Conservation (phyloP, 2,329 filamentous ascomycete genomes). For the Madurella mycetomatis region DNA sequence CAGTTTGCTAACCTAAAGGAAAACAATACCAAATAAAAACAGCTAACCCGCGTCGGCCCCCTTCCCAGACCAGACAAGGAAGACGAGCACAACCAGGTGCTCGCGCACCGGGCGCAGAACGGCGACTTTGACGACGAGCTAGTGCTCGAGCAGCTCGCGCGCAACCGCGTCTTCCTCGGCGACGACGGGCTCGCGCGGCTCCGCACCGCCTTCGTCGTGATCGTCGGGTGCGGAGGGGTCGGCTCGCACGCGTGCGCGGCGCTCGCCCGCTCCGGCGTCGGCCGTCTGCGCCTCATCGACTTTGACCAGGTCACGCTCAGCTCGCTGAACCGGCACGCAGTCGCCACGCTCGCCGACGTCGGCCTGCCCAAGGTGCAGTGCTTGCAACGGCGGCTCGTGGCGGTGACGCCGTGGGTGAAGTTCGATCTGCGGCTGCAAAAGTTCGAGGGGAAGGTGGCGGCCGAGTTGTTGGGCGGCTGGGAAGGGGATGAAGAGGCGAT, state of each 20-base stretch:
- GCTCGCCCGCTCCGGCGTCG: constrained; percentile 82
- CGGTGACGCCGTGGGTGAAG: constrained; percentile 85
- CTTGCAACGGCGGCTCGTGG: constrained; percentile 72
- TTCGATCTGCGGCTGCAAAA: constrained; percentile 86
- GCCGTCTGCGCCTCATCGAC: constrained; percentile 83
- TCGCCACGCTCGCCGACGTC: constrained; percentile 90
- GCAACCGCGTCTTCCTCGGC: constrained; percentile 86
- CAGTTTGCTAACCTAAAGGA: too few relatives aligned
- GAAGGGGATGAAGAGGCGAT: constrained; percentile 50
- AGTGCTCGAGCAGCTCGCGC: constrained; percentile 88
- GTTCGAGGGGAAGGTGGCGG: constrained; percentile 65
- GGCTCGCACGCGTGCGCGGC: constrained; percentile 87
- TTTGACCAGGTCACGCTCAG: constrained; percentile 97
- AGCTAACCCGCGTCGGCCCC: constrained; percentile 60
- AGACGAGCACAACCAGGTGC: constrained; percentile 54
- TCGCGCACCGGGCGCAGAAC: constrained; percentile 56
- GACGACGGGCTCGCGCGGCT: constrained; percentile 76
- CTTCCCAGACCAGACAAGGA: constrained; percentile 50
- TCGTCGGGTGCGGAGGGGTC: constrained; percentile 92
- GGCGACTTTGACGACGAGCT: constrained; percentile 71
- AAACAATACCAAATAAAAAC: constrained; percentile 2
- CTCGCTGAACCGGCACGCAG: constrained; percentile 90
- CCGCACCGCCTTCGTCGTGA: constrained; percentile 74
- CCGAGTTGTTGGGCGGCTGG: constrained; percentile 64
- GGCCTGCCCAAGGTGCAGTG: constrained; percentile 89